Conservation (phyloP, 2,329 filamentous ascomycete genomes). For the Cadophora sp. region DNA sequence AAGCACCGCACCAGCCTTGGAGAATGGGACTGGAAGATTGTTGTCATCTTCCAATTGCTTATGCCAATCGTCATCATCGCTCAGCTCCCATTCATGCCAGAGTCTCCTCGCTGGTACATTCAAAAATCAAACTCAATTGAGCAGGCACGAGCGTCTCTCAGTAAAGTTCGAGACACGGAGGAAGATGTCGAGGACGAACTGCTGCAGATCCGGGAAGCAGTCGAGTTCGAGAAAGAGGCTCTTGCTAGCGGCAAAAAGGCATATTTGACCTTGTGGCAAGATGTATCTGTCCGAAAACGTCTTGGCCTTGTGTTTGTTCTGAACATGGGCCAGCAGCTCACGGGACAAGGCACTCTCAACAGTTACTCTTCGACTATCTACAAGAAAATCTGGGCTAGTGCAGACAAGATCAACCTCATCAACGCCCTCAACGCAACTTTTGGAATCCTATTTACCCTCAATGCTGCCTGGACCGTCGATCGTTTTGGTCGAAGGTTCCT, state of each 20-base stretch:
- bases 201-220: constrained; percentile 67
- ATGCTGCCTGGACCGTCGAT: constrained; percentile 76
- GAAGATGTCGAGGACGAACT: constrained; percentile 73
- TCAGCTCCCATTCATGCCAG: constrained; percentile 69
- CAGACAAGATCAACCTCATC: constrained; percentile 70
- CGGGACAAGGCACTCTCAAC: constrained; percentile 75
- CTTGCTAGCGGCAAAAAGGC: constrained; percentile 56
- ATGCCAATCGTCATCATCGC: constrained; percentile 66
- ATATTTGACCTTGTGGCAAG: constrained; percentile 73
- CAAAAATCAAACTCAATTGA: constrained; percentile 65
- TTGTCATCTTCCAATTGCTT: constrained; percentile 74
- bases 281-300: constrained; percentile 71
- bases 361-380: constrained; percentile 75
- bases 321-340: constrained; percentile 75
- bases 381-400: constrained; percentile 68
- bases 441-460: constrained; percentile 75
- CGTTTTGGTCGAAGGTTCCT: constrained; percentile 74
- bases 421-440: constrained; percentile 78
- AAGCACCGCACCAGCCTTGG: constrained; percentile 62
- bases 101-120: constrained; percentile 72
- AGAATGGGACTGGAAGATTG: constrained; percentile 75
- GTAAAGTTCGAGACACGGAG: constrained; percentile 67
- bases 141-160: constrained; percentile 62
- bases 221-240: constrained; percentile 75
- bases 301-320: constrained; percentile 69